These are phyloP conservation scores for Pulicaria dysenterica DNA, from an alignment of 129 eudicot genomes.

Conservation along the genomic window DNA sequence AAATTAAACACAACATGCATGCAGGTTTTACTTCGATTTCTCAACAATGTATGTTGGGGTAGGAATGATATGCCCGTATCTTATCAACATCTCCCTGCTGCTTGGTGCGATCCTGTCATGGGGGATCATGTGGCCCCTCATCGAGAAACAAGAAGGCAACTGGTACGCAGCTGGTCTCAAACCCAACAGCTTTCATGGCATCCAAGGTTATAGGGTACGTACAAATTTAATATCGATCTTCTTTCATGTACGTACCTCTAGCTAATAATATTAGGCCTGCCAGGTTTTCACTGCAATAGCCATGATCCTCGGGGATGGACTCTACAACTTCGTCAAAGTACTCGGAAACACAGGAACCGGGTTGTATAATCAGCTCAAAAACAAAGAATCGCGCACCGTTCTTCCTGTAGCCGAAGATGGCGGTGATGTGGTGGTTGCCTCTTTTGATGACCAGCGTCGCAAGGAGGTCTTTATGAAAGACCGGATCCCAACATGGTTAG, in stretches of 20 bases:
- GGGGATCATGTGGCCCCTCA: constrained; percentile 69
- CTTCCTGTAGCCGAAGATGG: constrained; percentile 32
- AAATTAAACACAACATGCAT: background rate
- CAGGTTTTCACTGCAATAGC: constrained; percentile 76
- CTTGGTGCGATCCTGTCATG: constrained; percentile 64
- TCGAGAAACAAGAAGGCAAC: constrained; percentile 51
- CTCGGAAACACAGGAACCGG: constrained; percentile 14
- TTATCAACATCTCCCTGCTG: constrained; percentile 56
- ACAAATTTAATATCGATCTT: background rate
- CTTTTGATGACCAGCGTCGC: constrained; percentile 50
- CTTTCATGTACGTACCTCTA: constrained; percentile 2
- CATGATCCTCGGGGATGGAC: constrained; percentile 74
- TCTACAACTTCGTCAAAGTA: constrained; percentile 49
- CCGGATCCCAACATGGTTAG: constrained; percentile 49
- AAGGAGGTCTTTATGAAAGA: constrained; percentile 58
- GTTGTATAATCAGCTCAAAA: constrained; percentile 18
- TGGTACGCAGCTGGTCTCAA: constrained; percentile 46
- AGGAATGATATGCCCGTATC: constrained; percentile 68
- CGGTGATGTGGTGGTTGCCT: background rate
- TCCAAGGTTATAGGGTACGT: constrained; percentile 70
- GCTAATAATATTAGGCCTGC: background rate
- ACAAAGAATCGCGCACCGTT: constrained; percentile 24
- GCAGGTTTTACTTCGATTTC: constrained; percentile 65
- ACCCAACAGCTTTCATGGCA: constrained; percentile 53
- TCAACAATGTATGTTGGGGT: constrained; percentile 67